Evolutionary conservation across 495 filamentous ascomycete species (phyloP).

Genomic region (Penicillium nucicola): DNA sequence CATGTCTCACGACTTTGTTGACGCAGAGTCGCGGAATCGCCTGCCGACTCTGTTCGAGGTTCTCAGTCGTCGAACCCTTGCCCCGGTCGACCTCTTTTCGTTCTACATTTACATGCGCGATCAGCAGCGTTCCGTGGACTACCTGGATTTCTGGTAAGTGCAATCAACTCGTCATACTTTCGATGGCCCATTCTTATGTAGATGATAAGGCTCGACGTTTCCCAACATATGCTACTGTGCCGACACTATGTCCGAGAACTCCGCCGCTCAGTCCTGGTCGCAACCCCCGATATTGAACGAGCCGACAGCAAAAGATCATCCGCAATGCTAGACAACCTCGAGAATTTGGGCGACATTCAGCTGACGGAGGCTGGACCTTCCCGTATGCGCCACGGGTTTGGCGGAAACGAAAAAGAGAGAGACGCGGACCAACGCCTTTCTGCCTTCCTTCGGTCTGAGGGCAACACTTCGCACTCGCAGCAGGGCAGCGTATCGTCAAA

Average conservation of each 20-base stretch:
- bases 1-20: conserved; percentile 36
- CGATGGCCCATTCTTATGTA: neutral
- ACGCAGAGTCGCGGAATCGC: conserved; percentile 63
- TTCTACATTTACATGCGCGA: conserved; percentile 99
- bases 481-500: conserved; percentile 57
- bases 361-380: conserved; percentile 45
- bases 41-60: conserved; percentile 95
- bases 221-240: conserved; percentile 97
- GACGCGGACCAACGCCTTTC: conserved; percentile 86
- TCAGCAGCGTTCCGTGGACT: conserved; percentile 95
- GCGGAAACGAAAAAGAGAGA: conserved; percentile 48
- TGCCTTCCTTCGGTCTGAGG: conserved; percentile 79
- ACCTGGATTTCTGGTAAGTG: conserved; percentile 92
- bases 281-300: conserved; percentile 87
- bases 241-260: conserved; percentile 96
- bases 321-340: conserved; percentile 66
- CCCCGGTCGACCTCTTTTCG: conserved; percentile 94
- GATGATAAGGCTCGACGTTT: conserved; percentile 87
- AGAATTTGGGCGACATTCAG: conserved; percentile 60
- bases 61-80: conserved; percentile 80
- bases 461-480: conserved; percentile 57
- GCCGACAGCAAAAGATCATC: conserved; percentile 80
- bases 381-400: conserved; percentile 25
- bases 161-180: neutral
- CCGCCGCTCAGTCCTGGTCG: conserved; percentile 85